A percentile compares a stretch with the other conserved stretches of the same genome.
Conservation (phyloP, 768 basidiomycete species). For the Podaxis sp. region DNA sequence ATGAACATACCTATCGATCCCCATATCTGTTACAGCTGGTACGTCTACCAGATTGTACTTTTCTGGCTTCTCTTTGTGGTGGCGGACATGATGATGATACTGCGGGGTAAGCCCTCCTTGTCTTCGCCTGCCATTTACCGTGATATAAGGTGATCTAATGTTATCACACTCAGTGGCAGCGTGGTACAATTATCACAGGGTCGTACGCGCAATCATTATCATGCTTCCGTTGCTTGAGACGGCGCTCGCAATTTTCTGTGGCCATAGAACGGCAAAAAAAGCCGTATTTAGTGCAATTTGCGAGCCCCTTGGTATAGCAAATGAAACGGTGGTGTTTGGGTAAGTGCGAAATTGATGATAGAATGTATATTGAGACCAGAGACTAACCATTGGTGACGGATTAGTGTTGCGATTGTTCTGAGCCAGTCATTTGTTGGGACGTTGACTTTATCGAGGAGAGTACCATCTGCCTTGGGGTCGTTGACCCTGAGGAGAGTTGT, state of each 20-base stretch:
- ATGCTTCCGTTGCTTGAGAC: neutral
- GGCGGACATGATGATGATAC: conserved; percentile 18
- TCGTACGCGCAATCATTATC: neutral
- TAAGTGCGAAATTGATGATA: neutral
- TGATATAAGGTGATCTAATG: neutral
- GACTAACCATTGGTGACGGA: neutral
- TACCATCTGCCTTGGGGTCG: neutral
- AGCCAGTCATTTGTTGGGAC: neutral
- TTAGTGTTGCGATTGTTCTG: neutral
- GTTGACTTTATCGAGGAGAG: neutral
- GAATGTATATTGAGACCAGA: neutral
- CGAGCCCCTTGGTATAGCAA: neutral
- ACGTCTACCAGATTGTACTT: conserved; percentile 15
- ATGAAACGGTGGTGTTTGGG: neutral
- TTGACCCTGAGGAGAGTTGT: neutral
- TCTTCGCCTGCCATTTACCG: neutral
- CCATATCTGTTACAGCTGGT: conserved; percentile 12
- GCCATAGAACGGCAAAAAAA: neutral
- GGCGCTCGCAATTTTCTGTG: neutral
- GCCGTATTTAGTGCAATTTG: neutral
- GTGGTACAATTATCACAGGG: neutral
- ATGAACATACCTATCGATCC: conserved; percentile 11
- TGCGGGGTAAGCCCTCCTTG: conserved; percentile 15
- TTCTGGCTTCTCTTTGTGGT: conserved; percentile 17
- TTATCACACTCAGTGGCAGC: neutral